A percentile compares a stretch with the other conserved stretches of the same genome.
These are phyloP conservation scores for Citrullus colocynthis DNA, from an alignment of 306 rosid genomes.

Conservation along the genomic window DNA sequence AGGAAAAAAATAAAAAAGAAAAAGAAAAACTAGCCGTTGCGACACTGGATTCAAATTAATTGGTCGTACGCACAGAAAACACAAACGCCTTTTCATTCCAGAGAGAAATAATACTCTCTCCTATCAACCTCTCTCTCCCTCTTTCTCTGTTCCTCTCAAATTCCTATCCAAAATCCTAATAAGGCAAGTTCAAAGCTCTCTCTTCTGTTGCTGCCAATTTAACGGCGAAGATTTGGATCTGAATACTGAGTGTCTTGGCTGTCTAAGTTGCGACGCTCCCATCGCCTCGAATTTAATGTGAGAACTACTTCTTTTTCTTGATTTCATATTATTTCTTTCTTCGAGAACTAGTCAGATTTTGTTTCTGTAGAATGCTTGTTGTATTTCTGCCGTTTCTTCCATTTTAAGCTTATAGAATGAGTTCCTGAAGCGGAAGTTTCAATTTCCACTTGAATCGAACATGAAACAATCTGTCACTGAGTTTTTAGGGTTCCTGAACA, in stretches of 20 bases:
- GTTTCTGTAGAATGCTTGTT: not conserved
- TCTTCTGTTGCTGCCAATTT: not conserved
- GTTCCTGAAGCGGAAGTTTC: not conserved
- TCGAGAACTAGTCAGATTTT: not conserved
- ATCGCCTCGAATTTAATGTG: not conserved
- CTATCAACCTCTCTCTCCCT: not conserved
- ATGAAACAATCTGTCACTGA: not conserved
- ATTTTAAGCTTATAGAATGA: not conserved
- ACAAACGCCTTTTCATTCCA: conserved; percentile 11
- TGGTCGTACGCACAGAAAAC: not conserved
- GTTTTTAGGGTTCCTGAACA: not conserved
- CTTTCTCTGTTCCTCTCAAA: not conserved
- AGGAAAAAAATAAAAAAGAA: not conserved
- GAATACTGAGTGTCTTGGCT: not conserved
- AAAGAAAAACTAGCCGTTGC: conserved; percentile 77
- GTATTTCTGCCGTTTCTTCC: not conserved
- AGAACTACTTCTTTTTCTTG: not conserved
- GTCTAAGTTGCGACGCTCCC: not conserved
- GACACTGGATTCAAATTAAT: conserved; percentile 36
- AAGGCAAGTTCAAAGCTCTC: conserved; percentile 5
- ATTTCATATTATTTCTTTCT: not conserved
- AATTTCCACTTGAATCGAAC: not conserved
- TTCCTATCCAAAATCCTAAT: not conserved
- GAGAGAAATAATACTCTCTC: conserved; percentile 10
- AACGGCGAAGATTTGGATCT: not conserved